Evolutionary conservation across 2,329 filamentous ascomycete genomes (phyloP), one percentile per base, ranked within the genome.

Genomic region (Diplodia seriata): DNA sequence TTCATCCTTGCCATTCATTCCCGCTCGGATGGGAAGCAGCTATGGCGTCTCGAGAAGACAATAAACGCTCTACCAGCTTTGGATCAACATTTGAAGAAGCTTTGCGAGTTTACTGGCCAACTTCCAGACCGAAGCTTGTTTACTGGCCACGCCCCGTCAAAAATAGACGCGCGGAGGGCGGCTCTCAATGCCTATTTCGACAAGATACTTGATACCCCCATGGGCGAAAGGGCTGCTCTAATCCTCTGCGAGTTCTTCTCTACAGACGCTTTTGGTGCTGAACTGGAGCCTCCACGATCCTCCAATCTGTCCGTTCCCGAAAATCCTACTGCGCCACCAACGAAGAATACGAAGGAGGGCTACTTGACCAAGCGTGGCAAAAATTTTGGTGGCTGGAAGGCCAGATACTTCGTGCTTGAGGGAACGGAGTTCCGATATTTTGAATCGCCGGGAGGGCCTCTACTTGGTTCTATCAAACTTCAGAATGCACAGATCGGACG

Each of bases 331-430:
- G 82, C 74, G 68, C 59, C 74, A 3, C 76, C 75, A 63, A 87
- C 6, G 87, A 90, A 73, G 88, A 88, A 90, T 9, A 85, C 89
- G 69, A 93, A 92, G 75, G 94, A 90, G 75, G 95, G 95, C 9
- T 99, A 98, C 78, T 82, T 99, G 61, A 98, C 95, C 1, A 99
- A 99, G 82, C 88, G 92, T 72, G 95, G 95, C 59, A 99, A 99
- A 84, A 98, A 98, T 75, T 99, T 99, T 81, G 95, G 95, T 63
- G 95, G 95, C 59, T 99, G 95, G 95, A 99, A 99, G 80, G 94
- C 93, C 12, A 83, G 89, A 68, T 91, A 88, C 74, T 91, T 91
- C 74, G 84, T 90, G 15, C 81, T 92, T 3, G 87, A 91, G 72
- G 89, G 89, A 11, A 86, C 90, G 5, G 85, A 90, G 68, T 81